Conservation (phyloP, 1,284 basidiomycete genomes). For the Marasmius sp. region DNA sequence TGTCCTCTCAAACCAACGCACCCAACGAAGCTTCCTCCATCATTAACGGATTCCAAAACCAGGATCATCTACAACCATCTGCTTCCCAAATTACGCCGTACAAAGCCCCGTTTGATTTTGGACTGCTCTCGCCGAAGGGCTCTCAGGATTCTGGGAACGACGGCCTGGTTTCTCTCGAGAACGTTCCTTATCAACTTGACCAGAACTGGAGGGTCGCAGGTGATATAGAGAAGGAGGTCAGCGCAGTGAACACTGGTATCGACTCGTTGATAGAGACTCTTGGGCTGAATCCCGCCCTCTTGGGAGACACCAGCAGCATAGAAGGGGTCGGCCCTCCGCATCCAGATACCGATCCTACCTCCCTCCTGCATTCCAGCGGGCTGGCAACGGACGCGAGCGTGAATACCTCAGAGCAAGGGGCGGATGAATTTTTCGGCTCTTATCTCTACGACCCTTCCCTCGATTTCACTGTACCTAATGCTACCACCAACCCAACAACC, state of each 20-base stretch:
- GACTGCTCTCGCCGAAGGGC: constrained; percentile 11
- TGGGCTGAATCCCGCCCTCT: constrained; percentile 55
- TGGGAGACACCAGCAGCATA: constrained; percentile 17
- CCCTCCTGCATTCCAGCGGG: not conserved
- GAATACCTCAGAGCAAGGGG: not conserved
- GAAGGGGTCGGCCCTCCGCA: constrained; percentile 17
- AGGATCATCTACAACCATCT: constrained; percentile 2
- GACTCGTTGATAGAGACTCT: constrained; percentile 72
- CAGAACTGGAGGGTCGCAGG: constrained; percentile 61
- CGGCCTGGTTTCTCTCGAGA: constrained; percentile 39
- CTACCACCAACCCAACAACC: not conserved
- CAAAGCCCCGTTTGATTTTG: constrained; percentile 11
- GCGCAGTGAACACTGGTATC: constrained; percentile 70
- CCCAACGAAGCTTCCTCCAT: not conserved
- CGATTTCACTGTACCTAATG: not conserved
- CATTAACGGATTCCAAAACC: not conserved
- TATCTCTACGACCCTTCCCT: not conserved
- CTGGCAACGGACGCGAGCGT: not conserved
- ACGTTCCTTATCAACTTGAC: constrained; percentile 43
- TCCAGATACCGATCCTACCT: not conserved
- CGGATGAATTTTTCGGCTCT: constrained; percentile 1
- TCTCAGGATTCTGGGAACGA: constrained; percentile 19
- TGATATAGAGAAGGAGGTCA: constrained; percentile 74
- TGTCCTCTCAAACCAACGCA: constrained; percentile 32
- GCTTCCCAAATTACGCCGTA: constrained; percentile 7